Base-by-base conservation (phyloP, 768 basidiomycete genomes). In the Guyanaporus albipodus region DNA sequence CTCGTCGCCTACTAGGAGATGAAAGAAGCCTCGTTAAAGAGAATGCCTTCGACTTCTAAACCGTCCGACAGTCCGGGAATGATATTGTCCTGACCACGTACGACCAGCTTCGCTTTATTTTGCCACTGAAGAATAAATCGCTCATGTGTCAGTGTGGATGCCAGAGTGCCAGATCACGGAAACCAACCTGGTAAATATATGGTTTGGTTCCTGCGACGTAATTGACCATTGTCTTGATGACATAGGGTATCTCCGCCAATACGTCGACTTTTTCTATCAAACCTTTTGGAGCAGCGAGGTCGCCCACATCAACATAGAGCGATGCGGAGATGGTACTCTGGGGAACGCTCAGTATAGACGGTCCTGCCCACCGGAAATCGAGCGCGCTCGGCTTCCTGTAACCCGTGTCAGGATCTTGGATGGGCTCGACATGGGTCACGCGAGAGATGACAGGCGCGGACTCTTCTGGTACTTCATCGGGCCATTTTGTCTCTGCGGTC, bases 151-250 rank as follows among this genome's bases (percentile, higher is more conserved):
- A 49, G 35, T 35, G 35, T 35, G 11, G 10, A 34, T 12, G 11
- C 1, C 17, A 32, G 18, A 12, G 4, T 7, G 18, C 35, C 26
- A 9, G 4, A 42, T 6, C 4, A 18, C 17, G 43, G n/a, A 42
- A 32, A 70, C 81, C 44, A 43, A 87, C 92, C 79, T 94, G 91
- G 67, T 95, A 96, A 64, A 95, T 87, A 65, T 83, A 94, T 0
- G 92, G 95, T 66, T 94, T 93, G 18, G 90, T 91, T 32, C 91
- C 88, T 31, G 93, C 83, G 29, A 92, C 92, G 59, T 95, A 95
- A 60, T 85, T 91, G 55, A 99, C 83, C 51, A 92, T 85, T 67
- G 92, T 82, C 73, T 92, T 91, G 64, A 99, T 70, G 44, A 95
- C 82, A 50, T 85, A 83, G 10, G 96, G 96, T 53, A 96, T 90